Evolutionary conservation across 495 filamentous ascomycete species (phyloP).

Genomic region (Bacidia gigantensis): DNA sequence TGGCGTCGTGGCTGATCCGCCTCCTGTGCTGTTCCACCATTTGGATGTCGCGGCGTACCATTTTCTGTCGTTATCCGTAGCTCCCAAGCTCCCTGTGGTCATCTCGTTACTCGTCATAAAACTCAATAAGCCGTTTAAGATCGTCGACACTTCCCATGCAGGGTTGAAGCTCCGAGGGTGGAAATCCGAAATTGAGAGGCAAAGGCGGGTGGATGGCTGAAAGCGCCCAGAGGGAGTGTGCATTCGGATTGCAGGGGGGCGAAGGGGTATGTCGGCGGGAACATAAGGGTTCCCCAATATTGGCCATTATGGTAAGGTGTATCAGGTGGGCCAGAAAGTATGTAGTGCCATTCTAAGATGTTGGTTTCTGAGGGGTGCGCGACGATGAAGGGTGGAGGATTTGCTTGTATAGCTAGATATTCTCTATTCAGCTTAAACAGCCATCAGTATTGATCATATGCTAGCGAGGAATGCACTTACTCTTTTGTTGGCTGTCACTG

Average conservation of each 20-base stretch:
- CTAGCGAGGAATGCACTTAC: conserved; percentile 33
- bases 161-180: conserved; percentile 97
- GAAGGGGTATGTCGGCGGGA: conserved; percentile 93
- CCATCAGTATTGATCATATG: conserved; percentile 1
- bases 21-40: conserved; percentile 97
- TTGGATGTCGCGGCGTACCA: conserved; percentile 62
- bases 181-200: conserved; percentile 91
- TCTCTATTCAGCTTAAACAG: conserved; percentile 67
- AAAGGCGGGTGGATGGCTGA: conserved; percentile 80
- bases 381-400: conserved; percentile 82
- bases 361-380: conserved; percentile 91
- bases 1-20: conserved; percentile 54
- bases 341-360: conserved; percentile 98
- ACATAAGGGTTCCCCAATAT: conserved; percentile 95
- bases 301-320: conserved; percentile 92
- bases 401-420: conserved; percentile 82
- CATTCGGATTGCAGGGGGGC: conserved; percentile 95
- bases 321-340: conserved; percentile 85
- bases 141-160: conserved; percentile 96
- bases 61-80: conserved; percentile 62
- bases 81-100: conserved; percentile 87
- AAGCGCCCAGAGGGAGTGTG: conserved; percentile 94
- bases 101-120: conserved; percentile 99
- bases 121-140: conserved; percentile 81
- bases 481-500: conserved; percentile 68